Base-by-base conservation (phyloP, 768 basidiomycete species). In the Hericium rajendrae region DNA sequence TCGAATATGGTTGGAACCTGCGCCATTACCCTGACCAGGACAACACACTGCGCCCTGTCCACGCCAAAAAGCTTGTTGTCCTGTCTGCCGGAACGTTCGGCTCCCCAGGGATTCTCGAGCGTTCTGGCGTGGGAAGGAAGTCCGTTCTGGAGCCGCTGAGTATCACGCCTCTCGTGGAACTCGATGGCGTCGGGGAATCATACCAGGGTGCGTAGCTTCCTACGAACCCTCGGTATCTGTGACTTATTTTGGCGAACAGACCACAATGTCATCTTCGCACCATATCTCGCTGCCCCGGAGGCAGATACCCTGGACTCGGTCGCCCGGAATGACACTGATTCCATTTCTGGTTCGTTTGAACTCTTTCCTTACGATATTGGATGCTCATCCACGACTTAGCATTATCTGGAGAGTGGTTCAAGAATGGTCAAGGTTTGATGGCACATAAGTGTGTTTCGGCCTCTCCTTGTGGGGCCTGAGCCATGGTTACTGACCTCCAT, bases 401-500 rank as follows among this genome's bases (percentile, higher is more conserved):
- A 55, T 67, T 68, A 66, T 60, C 65, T 46, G 60, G 51, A 38
- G 65, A 74, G 39, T 78, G 72, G 72, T 55, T 66, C 9, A 59
- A 64, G 16, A 64, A 66, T 1, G 81, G 80, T 0, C 71, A 65
- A 39, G 81, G 82, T 2, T 63, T 79, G 50, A 71, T 85, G 64
- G 73, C 81, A 1, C 74, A 78, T 60, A 85, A 81, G 60, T 79
- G 71, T 2, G 56, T 24, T 46, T 10, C 18, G 20, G 20, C 56
- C 13, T 5, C 8, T 12, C 26, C 11, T 24, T 8, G 2, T n/a
- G 8, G 26, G 6, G 18, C 18, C 10, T 11, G 18, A 11, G 16
- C 1, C 22, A 26, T 6, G 11, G 5, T 22, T 39, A 3, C 15
- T 57, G n/a, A 26, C 22, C 20, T 24, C 39, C 3, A n/a, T 6